Percentiles rank a stretch among this genome's conserved stretches.
phyloP scores from a whole-genome alignment of 2,329 filamentous ascomycete genomes.

The Colletotrichum euphorbiae region DNA sequence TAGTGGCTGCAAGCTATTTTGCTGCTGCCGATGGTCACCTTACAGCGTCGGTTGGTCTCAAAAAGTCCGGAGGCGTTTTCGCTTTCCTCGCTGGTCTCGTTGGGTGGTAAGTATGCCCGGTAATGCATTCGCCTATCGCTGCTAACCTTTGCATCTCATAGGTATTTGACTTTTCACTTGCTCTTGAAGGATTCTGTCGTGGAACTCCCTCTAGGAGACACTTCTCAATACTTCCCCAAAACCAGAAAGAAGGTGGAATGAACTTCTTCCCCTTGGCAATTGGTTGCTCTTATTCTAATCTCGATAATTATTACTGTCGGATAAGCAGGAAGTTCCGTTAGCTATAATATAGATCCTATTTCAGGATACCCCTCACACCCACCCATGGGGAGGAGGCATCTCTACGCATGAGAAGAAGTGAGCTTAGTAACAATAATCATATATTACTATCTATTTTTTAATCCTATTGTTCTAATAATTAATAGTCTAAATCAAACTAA shows the following conservation, averaged over 20 bases:
- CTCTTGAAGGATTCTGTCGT: slow-evolving; percentile 43
- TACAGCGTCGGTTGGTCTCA: slow-evolving; percentile 34
- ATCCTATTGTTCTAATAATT: too few relatives aligned
- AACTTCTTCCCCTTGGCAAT: too few relatives aligned
- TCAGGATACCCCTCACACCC: too few relatives aligned
- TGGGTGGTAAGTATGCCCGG: slow-evolving; percentile 42
- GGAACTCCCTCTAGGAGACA: slow-evolving; percentile 44
- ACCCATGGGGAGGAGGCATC: too few relatives aligned
- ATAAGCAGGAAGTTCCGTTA: too few relatives aligned
- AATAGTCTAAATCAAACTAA: too few relatives aligned
- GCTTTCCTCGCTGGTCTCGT: slow-evolving; percentile 45
- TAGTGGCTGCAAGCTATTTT: slow-evolving; percentile 44
- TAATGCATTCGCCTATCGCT: background rate
- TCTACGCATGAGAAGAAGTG: too few relatives aligned
- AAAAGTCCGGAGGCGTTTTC: slow-evolving; percentile 43
- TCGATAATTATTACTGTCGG: too few relatives aligned
- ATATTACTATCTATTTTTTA: too few relatives aligned
- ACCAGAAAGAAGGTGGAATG: slow-evolving; percentile 25
- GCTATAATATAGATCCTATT: too few relatives aligned
- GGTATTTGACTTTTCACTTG: slow-evolving; percentile 45
- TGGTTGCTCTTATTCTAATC: too few relatives aligned
- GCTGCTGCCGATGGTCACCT: slow-evolving; percentile 43
- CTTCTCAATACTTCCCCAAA: slow-evolving; percentile 44
- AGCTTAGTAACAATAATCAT: too few relatives aligned
- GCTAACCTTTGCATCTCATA: background rate